These are phyloP conservation scores for Cladosporium sp. DNA, from an alignment of 2,329 filamentous ascomycete genomes.

Conservation along the genomic window DNA sequence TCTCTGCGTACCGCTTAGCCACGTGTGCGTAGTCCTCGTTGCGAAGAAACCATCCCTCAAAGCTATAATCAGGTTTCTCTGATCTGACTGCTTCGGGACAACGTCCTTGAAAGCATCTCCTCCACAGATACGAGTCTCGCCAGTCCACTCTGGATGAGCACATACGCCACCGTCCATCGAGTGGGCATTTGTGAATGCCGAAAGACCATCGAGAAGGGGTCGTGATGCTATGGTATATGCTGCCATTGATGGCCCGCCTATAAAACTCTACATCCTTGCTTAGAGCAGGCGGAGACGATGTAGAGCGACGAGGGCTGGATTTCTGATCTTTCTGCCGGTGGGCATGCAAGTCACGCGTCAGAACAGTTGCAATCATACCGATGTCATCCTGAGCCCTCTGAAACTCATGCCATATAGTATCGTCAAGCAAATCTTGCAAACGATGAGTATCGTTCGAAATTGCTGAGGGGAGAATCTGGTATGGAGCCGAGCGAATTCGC, in stretches of 20 bases:
- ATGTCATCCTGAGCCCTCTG: background rate
- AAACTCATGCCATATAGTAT: background rate
- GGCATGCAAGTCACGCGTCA: background rate
- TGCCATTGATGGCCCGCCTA: no score
- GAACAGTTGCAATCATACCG: background rate
- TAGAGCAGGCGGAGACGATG: background rate
- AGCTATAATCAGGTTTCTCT: background rate
- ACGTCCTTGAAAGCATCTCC: background rate
- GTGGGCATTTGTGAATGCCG: background rate
- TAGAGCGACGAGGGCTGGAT: background rate
- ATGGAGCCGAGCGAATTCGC: background rate
- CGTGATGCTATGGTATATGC: background rate
- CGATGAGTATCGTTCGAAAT: no score
- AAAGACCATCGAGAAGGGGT: background rate
- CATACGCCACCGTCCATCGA: background rate
- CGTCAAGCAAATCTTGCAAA: no score
- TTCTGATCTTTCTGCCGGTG: background rate
- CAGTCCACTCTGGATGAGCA: background rate
- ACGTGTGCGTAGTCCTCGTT: background rate
- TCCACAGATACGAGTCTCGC: background rate
- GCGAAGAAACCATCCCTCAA: background rate
- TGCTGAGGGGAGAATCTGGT: background rate
- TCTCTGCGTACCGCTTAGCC: background rate
- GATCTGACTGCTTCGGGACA: background rate
- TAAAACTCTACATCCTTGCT: background rate